A percentile compares a stretch with the other conserved stretches of the same genome.
Evolutionary conservation across 2,329 filamentous ascomycete species (phyloP).

Genomic region (Hypoxylon sp.): DNA sequence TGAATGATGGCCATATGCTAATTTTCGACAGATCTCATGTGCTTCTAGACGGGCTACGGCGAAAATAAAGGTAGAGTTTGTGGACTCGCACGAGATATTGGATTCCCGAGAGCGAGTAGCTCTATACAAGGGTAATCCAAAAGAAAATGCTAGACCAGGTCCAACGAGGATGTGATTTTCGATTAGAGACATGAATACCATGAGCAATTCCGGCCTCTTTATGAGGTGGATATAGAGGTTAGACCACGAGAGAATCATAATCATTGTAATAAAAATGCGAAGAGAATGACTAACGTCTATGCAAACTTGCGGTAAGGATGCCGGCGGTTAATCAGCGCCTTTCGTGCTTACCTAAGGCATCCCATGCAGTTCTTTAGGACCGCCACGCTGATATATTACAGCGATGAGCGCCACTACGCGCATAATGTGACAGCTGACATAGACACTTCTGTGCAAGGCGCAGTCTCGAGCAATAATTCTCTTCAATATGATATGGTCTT

Average conservation of each 20-base stretch:
- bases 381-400: too few species aligned
- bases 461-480: too few species aligned
- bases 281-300: background rate
- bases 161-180: background rate
- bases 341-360: background rate
- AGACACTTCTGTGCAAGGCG: too few species aligned
- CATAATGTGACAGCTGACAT: too few species aligned
- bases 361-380: background rate
- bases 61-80: background rate
- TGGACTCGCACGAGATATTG: background rate
- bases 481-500: too few species aligned
- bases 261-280: slow-evolving; percentile 7
- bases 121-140: background rate
- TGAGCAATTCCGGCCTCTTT: background rate
- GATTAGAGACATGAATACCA: background rate
- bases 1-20: slow-evolving; percentile 10
- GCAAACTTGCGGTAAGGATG: background rate
- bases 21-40: slow-evolving; percentile 50
- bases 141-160: background rate
- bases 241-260: slow-evolving; percentile 1
- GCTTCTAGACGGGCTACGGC: slow-evolving; percentile 44
- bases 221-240: background rate
- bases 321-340: background rate
- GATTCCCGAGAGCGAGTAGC: background rate
- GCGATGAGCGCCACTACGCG: too few species aligned